phyloP scores from a whole-genome alignment of 2,329 filamentous ascomycete genomes.

The Alternaria atra region DNA sequence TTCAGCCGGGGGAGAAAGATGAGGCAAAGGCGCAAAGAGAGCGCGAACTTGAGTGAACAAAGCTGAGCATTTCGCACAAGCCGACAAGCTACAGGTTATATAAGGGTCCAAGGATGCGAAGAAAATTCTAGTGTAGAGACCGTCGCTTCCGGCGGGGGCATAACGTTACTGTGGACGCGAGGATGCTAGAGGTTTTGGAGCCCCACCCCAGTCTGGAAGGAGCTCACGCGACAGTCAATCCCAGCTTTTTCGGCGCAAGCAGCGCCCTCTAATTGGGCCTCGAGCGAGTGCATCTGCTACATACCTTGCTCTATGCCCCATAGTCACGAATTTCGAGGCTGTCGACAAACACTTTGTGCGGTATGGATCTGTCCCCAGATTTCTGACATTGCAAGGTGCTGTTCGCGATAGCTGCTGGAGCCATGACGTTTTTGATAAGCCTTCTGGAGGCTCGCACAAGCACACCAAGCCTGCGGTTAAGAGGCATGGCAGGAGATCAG shows the following conservation, averaged over 20 bases:
- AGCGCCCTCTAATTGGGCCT: slow-evolving; percentile 9
- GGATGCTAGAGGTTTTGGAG: slow-evolving; percentile 18
- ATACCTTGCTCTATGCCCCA: slow-evolving; percentile 7
- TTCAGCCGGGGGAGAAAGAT: background rate
- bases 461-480: slow-evolving; percentile 20
- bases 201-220: slow-evolving; percentile 27
- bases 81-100: slow-evolving; percentile 25
- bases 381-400: background rate
- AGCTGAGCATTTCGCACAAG: slow-evolving; percentile 14
- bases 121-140: slow-evolving; percentile 35
- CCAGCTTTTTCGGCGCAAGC: slow-evolving; percentile 11
- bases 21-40: slow-evolving; percentile 11
- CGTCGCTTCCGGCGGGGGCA: slow-evolving; percentile 27
- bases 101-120: slow-evolving; percentile 23
- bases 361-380: slow-evolving; percentile 14
- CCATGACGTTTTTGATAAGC: slow-evolving; percentile 26
- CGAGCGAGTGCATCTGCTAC: slow-evolving; percentile 12
- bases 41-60: slow-evolving; percentile 16
- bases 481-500: slow-evolving; percentile 14
- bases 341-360: background rate
- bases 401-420: background rate
- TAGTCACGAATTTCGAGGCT: background rate
- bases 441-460: slow-evolving; percentile 25
- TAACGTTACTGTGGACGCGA: slow-evolving; percentile 16
- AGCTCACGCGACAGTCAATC: slow-evolving; percentile 25